These are phyloP conservation scores for Xerocomus brunneocitrinus DNA, from an alignment of 768 basidiomycete species.

Conservation along the genomic window DNA sequence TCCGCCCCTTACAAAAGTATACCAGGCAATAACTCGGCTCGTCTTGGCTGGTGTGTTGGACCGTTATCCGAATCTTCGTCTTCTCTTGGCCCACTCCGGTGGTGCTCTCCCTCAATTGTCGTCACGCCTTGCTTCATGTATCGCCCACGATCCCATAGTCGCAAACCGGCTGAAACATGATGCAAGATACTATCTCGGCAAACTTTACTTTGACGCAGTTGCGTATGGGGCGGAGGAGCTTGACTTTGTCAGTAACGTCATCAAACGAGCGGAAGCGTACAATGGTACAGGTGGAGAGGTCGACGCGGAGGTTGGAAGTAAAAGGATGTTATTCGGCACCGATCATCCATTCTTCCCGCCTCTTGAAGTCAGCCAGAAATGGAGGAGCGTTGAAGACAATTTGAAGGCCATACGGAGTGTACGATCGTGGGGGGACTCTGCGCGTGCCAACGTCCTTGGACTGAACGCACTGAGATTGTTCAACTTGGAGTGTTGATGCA, in stretches of 20 bases:
- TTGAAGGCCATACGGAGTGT: constrained; percentile 63
- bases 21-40: constrained; percentile 65
- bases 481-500: constrained; percentile 36
- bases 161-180: constrained; percentile 73
- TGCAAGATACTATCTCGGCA: constrained; percentile 77
- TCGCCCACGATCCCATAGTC: constrained; percentile 80
- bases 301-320: constrained; percentile 43
- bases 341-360: constrained; percentile 94
- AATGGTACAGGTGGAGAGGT: constrained; percentile 29
- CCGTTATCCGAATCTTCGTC: constrained; percentile 65
- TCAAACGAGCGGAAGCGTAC: constrained; percentile 57
- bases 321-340: constrained; percentile 74
- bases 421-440: constrained; percentile 42
- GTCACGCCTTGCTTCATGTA: constrained; percentile 79
- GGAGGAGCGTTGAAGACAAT: constrained; percentile 85
- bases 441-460: constrained; percentile 61
- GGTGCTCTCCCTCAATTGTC: constrained; percentile 81
- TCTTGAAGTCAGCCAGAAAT: constrained; percentile 58
- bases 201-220: constrained; percentile 82
- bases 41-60: constrained; percentile 81
- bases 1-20: constrained; percentile 5
- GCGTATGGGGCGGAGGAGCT: constrained; percentile 85
- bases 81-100: constrained; percentile 85
- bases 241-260: constrained; percentile 66
- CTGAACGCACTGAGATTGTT: constrained; percentile 73